These are phyloP conservation scores for Leishmania gerbilli DNA, from an alignment of 208 protist species.

Conservation along the genomic window DNA sequence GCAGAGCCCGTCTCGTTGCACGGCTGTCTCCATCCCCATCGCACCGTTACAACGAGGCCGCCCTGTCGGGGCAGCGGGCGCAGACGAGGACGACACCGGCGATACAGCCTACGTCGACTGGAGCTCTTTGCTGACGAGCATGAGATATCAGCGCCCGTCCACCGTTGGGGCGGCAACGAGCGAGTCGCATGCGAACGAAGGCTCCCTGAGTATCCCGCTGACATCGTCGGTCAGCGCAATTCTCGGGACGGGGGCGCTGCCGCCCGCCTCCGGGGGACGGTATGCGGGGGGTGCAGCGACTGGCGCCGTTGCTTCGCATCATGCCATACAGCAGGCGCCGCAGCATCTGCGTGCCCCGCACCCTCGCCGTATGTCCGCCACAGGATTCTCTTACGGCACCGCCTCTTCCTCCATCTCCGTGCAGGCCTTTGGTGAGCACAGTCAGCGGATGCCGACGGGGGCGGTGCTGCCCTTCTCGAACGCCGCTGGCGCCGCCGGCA, in stretches of 20 bases:
- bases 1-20: constrained; percentile 50
- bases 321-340: constrained; percentile 7
- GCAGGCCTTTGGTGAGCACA: constrained; percentile 15
- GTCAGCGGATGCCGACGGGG: neutral
- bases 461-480: neutral
- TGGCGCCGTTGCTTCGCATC: neutral
- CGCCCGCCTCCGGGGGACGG: neutral
- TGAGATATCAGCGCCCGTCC: constrained; percentile 43
- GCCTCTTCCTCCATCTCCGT: constrained; percentile 17
- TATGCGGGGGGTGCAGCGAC: neutral
- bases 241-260: constrained; percentile 10
- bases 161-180: constrained; percentile 15
- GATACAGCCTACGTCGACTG: constrained; percentile 1
- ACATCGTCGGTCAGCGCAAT: constrained; percentile 35
- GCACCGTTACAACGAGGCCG: neutral
- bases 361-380: constrained; percentile 28
- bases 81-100: neutral
- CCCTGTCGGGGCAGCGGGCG: neutral
- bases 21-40: constrained; percentile 8
- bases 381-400: constrained; percentile 12
- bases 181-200: constrained; percentile 24
- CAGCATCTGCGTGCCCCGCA: constrained; percentile 18
- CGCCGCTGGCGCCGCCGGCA: neutral
- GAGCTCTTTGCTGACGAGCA: constrained; percentile 42
- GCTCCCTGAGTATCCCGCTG: constrained; percentile 42